Base-by-base conservation (phyloP, 192 early-diverging fungal genomes). In the Lunasporangiospora selenospora region DNA sequence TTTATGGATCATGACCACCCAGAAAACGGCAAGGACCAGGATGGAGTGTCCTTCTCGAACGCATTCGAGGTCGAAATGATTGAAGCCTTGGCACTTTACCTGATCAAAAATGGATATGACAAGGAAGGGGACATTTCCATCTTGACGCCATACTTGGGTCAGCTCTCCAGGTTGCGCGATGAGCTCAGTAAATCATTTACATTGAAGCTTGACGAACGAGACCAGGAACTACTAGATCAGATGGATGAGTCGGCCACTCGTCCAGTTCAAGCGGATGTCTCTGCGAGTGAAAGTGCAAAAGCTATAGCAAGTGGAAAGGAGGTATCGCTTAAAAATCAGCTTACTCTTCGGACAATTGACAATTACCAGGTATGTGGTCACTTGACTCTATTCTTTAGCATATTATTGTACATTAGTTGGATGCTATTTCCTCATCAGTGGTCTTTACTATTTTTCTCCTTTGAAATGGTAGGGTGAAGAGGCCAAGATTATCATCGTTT, bases 121-220 rank as follows among this genome's bases (percentile, higher is more conserved):
- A 42, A 71, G 24, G 66, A 63, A 0, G 75, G 62, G 0, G 79
- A 82, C 23, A 86, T 86, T 46, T 71, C 85, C 0, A 77, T 86
- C 19, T 59, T 86, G 19, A 86, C 85, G 6, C 80, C 80, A 21
- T 86, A 86, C 24, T 59, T 81, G 0, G 85, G 82, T 13, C 85
- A 86, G 19, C 73, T 76, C 9, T 65, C 77, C 2, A 78, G 77
- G 32, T 65, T 86, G 12, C 53, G 65, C 15, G 76, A 79, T 10
- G 53, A 48, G 6, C 32, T 80, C n/a, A 49, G 49, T 1, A 62
- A 42, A 4, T 53, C 44, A 11, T 65, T 80, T 40, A 56, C 42
- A 33, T 44, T 81, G 4, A 36, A 69, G 9, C 53, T 81, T 38
- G 76, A 81, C 31, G 76, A 78, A 31, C 53, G 76, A 2, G 79